Evolutionary conservation across 2,329 filamentous ascomycete species (phyloP).

Genomic region (Colletotrichum sp.): DNA sequence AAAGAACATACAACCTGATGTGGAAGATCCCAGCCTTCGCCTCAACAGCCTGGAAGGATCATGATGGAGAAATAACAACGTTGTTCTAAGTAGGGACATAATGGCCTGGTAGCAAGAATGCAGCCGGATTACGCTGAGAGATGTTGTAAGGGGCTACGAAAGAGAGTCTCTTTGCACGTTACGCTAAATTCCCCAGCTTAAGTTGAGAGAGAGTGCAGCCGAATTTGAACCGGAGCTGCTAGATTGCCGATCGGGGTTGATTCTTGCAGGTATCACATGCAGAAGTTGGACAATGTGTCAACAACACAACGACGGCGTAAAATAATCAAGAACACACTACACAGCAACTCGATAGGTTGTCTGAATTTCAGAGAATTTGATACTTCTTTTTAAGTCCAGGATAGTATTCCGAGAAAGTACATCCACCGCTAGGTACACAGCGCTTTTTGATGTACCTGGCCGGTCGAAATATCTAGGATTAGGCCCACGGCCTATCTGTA

Average conservation of each 20-base stretch:
- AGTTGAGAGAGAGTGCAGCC: neutral
- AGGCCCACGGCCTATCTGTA: neutral
- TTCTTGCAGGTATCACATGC: neutral
- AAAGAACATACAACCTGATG: neutral
- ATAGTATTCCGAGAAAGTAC: neutral
- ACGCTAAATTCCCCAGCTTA: neutral
- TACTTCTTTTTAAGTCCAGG: neutral
- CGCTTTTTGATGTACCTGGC: neutral
- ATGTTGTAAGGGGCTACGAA: neutral
- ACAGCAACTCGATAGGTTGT: neutral
- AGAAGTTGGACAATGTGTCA: neutral
- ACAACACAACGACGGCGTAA: neutral
- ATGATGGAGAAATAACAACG: neutral
- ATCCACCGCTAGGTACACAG: neutral
- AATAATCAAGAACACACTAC: neutral
- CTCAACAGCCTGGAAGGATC: neutral
- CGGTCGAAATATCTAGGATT: neutral
- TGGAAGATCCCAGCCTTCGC: neutral
- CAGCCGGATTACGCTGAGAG: neutral
- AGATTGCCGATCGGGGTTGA: neutral
- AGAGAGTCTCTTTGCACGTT: neutral
- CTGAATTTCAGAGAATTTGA: neutral
- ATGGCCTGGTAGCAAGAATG: neutral
- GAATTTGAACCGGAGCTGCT: neutral
- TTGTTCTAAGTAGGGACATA: neutral